phyloP scores from a whole-genome alignment of 1,284 basidiomycete species.

The Porogramme epimiltina region DNA sequence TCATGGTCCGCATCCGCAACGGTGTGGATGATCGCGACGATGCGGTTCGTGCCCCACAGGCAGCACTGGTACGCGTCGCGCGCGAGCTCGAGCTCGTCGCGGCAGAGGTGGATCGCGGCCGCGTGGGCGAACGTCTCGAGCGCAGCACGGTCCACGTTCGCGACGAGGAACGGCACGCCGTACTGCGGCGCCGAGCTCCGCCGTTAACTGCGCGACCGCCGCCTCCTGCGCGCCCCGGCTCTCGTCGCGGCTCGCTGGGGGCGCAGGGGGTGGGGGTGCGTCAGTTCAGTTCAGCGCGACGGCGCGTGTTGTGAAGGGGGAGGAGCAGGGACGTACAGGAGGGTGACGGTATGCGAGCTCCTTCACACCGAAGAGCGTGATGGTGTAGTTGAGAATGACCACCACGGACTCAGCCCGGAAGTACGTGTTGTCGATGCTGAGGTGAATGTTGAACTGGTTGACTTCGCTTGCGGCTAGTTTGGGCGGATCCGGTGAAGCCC shows the following conservation, averaged over 20 bases:
- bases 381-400: conserved; percentile 89
- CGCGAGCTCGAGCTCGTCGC: conserved; percentile 37
- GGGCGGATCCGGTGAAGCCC: conserved; percentile 93
- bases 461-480: conserved; percentile 90
- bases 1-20: conserved; percentile 51
- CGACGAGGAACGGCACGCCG: conserved; percentile 29
- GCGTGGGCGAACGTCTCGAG: conserved; percentile 54
- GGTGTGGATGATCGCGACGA: conserved; percentile 47
- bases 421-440: conserved; percentile 96
- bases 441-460: conserved; percentile 93
- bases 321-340: conserved; percentile 34
- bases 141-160: conserved; percentile 45
- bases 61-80: conserved; percentile 38
- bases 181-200: conserved; percentile 35
- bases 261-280: background rate
- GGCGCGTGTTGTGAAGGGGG: background rate
- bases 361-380: conserved; percentile 97
- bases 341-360: conserved; percentile 87
- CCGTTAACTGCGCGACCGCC: conserved; percentile 42
- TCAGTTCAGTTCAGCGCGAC: background rate
- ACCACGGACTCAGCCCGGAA: conserved; percentile 80
- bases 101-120: conserved; percentile 52
- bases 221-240: conserved; percentile 20
- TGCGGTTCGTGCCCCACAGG: conserved; percentile 44
- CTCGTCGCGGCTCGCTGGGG: background rate